These are phyloP conservation scores for Cardamine chenopodiifolia DNA, from an alignment of 345 rosid genomes.

Conservation along the genomic window DNA sequence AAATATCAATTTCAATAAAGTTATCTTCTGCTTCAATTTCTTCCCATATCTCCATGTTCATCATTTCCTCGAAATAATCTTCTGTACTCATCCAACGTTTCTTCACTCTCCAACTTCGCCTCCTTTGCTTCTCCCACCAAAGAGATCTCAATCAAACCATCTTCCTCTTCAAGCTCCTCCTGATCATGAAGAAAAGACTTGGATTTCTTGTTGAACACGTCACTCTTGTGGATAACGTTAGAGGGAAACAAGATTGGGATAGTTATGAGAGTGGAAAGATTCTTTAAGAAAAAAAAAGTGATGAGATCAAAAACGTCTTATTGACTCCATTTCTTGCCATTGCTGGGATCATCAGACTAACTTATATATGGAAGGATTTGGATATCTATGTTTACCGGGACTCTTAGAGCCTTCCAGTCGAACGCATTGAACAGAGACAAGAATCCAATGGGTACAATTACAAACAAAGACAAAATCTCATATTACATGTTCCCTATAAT, in stretches of 20 bases:
- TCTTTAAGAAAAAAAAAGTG: conserved; percentile 35
- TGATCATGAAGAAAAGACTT: conserved; percentile 16
- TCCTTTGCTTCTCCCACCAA: conserved; percentile 37
- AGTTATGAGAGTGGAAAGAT: conserved; percentile 37
- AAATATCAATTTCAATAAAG: conserved; percentile 78
- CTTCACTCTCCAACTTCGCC: conserved; percentile 34
- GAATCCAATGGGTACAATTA: background rate
- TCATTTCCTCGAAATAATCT: conserved; percentile 38
- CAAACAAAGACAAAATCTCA: conserved; percentile 19
- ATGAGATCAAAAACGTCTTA: conserved; percentile 20
- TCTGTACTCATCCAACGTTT: conserved; percentile 38
- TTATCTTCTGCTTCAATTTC: conserved; percentile 69
- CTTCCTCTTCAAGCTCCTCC: conserved; percentile 39
- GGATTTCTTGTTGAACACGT: conserved; percentile 23
- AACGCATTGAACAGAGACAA: conserved; percentile 36
- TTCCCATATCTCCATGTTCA: conserved; percentile 48
- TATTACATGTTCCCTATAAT: conserved; percentile 32
- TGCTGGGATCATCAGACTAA: conserved; percentile 9
- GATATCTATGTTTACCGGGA: background rate
- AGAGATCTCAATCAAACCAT: conserved; percentile 68
- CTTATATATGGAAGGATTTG: background rate
- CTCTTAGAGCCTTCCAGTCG: background rate
- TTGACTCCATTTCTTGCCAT: conserved; percentile 35
- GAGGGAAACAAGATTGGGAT: conserved; percentile 48
- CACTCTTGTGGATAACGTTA: conserved; percentile 38